phyloP scores from a whole-genome alignment of 768 basidiomycete species.

The Pleurotus eryngii region DNA sequence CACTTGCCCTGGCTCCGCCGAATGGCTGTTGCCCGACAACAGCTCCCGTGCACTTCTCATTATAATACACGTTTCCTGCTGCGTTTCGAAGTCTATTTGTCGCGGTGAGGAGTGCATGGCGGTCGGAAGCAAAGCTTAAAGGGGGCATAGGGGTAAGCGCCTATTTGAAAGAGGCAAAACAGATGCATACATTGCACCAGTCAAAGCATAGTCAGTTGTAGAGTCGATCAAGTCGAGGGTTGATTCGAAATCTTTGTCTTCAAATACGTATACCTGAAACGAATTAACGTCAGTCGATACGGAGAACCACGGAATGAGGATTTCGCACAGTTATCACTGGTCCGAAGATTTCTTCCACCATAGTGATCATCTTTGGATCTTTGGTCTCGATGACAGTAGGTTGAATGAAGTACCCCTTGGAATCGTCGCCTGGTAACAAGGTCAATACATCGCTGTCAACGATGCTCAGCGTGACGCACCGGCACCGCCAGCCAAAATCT shows the following conservation, averaged over 20 bases:
- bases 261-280: slow-evolving; percentile 76
- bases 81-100: slow-evolving; percentile 84
- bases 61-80: slow-evolving; percentile 97
- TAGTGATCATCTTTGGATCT: slow-evolving; percentile 84
- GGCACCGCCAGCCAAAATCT: slow-evolving; percentile 82
- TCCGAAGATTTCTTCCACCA: slow-evolving; percentile 96
- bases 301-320: too few species aligned
- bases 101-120: slow-evolving; percentile 74
- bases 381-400: slow-evolving; percentile 93
- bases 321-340: slow-evolving; percentile 83
- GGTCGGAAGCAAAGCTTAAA: slow-evolving; percentile 76
- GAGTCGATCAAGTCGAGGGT: slow-evolving; percentile 84
- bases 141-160: slow-evolving; percentile 9
- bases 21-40: slow-evolving; percentile 98
- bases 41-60: slow-evolving; percentile 98
- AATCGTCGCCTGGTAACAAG: slow-evolving; percentile 63
- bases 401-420: slow-evolving; percentile 89
- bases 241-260: slow-evolving; percentile 83
- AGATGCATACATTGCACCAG: slow-evolving; percentile 81
- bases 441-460: not conserved
- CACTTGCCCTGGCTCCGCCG: slow-evolving; percentile 88
- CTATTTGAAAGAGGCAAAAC: not conserved
- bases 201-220: slow-evolving; percentile 86
- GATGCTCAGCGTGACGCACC: slow-evolving; percentile 36
- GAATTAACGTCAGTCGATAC: not conserved